Evolutionary conservation across 1,284 basidiomycete species (phyloP).

Genomic region (Cryptococcus sp.): DNA sequence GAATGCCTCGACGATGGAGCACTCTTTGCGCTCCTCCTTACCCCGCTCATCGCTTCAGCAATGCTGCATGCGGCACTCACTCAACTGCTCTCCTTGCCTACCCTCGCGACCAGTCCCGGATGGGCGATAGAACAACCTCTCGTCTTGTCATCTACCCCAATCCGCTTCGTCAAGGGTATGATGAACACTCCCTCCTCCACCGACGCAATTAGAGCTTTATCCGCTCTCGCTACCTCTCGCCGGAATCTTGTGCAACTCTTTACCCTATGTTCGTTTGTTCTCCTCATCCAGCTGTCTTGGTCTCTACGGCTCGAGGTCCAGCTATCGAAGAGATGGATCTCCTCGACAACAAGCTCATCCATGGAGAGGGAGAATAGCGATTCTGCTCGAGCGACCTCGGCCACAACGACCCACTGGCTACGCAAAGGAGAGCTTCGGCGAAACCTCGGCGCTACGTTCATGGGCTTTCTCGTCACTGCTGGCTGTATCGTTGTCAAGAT

Average conservation of each 20-base stretch:
- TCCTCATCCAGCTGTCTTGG: slow-evolving; percentile 67
- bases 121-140: slow-evolving; percentile 74
- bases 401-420: slow-evolving; percentile 37
- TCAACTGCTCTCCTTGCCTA: slow-evolving; percentile 27
- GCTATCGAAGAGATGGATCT: slow-evolving; percentile 8
- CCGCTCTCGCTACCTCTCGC: slow-evolving; percentile 65
- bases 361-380: slow-evolving; percentile 29
- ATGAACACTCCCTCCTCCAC: slow-evolving; percentile 32
- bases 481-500: slow-evolving; percentile 42
- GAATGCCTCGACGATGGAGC: slow-evolving; percentile 77
- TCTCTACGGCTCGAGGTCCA: slow-evolving; percentile 63
- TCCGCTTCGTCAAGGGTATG: slow-evolving; percentile 11
- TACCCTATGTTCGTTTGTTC: slow-evolving; percentile 69
- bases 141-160: slow-evolving; percentile 39
- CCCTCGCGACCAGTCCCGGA: slow-evolving; percentile 50
- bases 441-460: slow-evolving; percentile 40
- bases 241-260: slow-evolving; percentile 69
- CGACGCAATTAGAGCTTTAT: slow-evolving; percentile 50
- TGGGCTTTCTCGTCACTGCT: slow-evolving; percentile 42
- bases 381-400: background rate
- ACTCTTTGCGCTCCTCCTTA: slow-evolving; percentile 69
- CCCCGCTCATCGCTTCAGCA: slow-evolving; percentile 67
- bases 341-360: background rate
- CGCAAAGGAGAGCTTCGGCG: slow-evolving; percentile 42
- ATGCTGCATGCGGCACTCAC: slow-evolving; percentile 53